phyloP scores from a whole-genome alignment of 1,284 basidiomycete species.

The Puccinia coronata region DNA sequence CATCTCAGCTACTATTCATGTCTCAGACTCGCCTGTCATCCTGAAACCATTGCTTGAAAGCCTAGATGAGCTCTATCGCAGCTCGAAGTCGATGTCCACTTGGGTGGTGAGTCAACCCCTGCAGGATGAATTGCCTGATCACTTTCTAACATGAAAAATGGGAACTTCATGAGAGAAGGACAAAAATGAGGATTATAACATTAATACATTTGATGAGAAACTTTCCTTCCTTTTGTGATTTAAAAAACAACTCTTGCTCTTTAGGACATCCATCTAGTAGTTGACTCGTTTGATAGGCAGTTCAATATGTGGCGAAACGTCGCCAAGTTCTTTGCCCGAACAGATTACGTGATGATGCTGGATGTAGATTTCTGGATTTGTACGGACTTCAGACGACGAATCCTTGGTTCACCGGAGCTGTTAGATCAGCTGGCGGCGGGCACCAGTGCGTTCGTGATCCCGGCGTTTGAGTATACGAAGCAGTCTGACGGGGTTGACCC shows the following conservation, averaged over 20 bases:
- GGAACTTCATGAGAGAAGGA: slow-evolving; percentile 58
- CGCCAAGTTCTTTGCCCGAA: slow-evolving; percentile 75
- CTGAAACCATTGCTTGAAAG: slow-evolving; percentile 28
- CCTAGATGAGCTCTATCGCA: slow-evolving; percentile 37
- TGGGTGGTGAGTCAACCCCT: slow-evolving; percentile 37
- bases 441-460: slow-evolving; percentile 70
- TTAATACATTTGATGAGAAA: slow-evolving; percentile 66
- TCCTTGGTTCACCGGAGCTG: slow-evolving; percentile 60
- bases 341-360: slow-evolving; percentile 80
- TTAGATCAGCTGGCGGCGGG: slow-evolving; percentile 63
- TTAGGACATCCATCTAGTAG: slow-evolving; percentile 82
- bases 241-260: slow-evolving; percentile 56
- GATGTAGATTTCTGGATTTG: slow-evolving; percentile 81
- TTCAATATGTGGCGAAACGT: slow-evolving; percentile 84
- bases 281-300: slow-evolving; percentile 76
- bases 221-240: not conserved
- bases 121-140: not conserved
- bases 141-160: slow-evolving; percentile 59
- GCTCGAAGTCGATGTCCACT: slow-evolving; percentile 41
- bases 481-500: slow-evolving; percentile 67
- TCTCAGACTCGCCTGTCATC: slow-evolving; percentile 58
- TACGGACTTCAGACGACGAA: slow-evolving; percentile 70
- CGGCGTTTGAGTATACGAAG: slow-evolving; percentile 73
- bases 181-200: slow-evolving; percentile 62
- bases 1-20: slow-evolving; percentile 76